Base-by-base conservation (phyloP, 106 monocot species). In the Dendrobium officinale region DNA sequence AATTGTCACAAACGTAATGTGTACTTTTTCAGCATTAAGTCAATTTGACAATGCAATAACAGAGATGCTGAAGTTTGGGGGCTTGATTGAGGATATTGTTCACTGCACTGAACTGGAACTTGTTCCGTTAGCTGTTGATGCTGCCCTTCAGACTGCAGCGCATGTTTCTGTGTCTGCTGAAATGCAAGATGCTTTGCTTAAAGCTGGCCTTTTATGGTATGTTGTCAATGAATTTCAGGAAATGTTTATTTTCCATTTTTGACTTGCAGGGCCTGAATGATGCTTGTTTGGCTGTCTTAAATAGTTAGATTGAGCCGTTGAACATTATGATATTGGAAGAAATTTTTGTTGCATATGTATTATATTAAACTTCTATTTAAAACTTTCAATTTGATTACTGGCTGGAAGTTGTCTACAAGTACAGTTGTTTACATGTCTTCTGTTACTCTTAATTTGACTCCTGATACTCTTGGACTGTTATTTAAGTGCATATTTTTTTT, bases 1-100 rank as follows among this genome's bases (percentile, higher is more conserved):
- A 74, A 95, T 99, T 84, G 95, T 99, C 75, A 90, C 95, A 77
- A 99, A 99, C 85, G 85, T 93, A 58, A 99, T 99, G 91, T 83
- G 79, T 20, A 99, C 99, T 24, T 87, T 99, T 80, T 77, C 99
- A 48, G 93, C 89, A 67, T 84, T 99, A 80, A 99, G 99, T 84
- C 91, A 99, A 56, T 99, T 99, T 86, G 93, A 99, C 17, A 85
- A 79, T 85, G 99, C 94, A 83, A 91, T 90, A 83, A 64, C 73
- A 56, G 99, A 99, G 81, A 99, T 99, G 70, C 90, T 95, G 40
- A 93, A 91, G 72, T 95, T 89, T 87, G 91, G 90, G 4, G 95
- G 99, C n/a, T 83, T 99, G 44, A 75, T 99, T 78, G 93, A 99
- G 79, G 91, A 99, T 78, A 86, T 95, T 83, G 92, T 99, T 82